Evolutionary conservation across 2,329 filamentous ascomycete species (phyloP).

Genomic region (Ascochyta viciae-villosae): DNA sequence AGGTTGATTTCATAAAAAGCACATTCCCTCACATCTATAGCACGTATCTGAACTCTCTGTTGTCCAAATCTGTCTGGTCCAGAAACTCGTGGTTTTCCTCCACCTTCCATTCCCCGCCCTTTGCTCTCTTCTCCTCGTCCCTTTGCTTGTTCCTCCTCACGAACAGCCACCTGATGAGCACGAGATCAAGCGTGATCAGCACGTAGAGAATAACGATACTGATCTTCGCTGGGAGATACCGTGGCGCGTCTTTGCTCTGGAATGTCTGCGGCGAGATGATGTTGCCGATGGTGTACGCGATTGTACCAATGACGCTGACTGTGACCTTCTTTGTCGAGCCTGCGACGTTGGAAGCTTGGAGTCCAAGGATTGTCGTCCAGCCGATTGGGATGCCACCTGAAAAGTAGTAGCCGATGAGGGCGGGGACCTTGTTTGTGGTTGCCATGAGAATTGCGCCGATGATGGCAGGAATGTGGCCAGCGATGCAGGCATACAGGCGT

Average conservation of each 20-base stretch:
- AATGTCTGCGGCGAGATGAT: slow-evolving; percentile 55
- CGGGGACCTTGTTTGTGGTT: slow-evolving; percentile 46
- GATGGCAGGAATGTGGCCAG: slow-evolving; percentile 47
- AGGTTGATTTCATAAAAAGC: no score
- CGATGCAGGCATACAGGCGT: slow-evolving; percentile 46
- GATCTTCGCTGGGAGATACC: slow-evolving; percentile 49
- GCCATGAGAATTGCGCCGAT: slow-evolving; percentile 51
- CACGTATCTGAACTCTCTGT: slow-evolving; percentile 29
- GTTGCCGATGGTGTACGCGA: slow-evolving; percentile 51
- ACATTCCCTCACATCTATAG: slow-evolving; percentile 3
- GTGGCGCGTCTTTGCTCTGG: slow-evolving; percentile 37
- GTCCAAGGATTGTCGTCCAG: slow-evolving; percentile 49
- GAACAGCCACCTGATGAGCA: slow-evolving; percentile 26
- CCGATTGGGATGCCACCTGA: slow-evolving; percentile 49
- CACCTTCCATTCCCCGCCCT: slow-evolving; percentile 17
- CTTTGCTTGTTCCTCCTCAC: slow-evolving; percentile 24
- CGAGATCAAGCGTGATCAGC: slow-evolving; percentile 40
- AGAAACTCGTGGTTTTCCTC: slow-evolving; percentile 30
- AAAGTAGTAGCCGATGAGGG: slow-evolving; percentile 35
- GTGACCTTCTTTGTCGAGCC: slow-evolving; percentile 50
- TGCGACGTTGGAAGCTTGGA: slow-evolving; percentile 42
- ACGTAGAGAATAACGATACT: slow-evolving; percentile 50
- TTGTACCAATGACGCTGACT: slow-evolving; percentile 42
- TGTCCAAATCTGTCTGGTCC: slow-evolving; percentile 27
- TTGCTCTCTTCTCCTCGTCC: slow-evolving; percentile 15